phyloP scores from a whole-genome alignment of 208 protist species.

The Trypanosoma rangeli region DNA sequence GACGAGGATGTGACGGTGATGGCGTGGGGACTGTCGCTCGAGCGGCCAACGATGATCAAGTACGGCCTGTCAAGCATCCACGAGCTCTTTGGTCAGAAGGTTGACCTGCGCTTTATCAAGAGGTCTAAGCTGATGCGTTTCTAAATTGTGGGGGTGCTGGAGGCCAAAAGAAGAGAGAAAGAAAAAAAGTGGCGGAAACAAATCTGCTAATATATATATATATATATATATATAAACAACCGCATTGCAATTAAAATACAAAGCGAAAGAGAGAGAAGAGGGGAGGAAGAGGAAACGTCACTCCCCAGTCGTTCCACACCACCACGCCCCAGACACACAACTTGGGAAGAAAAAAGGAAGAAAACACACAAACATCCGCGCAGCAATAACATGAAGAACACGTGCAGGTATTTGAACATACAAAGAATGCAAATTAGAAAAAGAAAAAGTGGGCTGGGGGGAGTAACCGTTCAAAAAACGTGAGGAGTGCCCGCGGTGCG shows the following conservation, averaged over 20 bases:
- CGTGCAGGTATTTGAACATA: neutral
- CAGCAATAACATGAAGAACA: neutral
- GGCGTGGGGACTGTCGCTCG: conserved; percentile 99
- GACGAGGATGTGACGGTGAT: conserved; percentile 97
- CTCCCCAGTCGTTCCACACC: neutral
- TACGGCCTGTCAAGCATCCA: conserved; percentile 99
- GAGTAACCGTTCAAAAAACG: too few species aligned
- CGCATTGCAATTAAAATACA: neutral
- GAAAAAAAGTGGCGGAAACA: neutral
- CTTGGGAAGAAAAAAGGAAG: neutral
- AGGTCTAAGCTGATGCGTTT: conserved; percentile 85
- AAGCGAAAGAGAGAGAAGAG: neutral
- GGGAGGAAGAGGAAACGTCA: neutral
- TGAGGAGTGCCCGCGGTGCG: neutral
- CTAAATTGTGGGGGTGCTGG: conserved; percentile 30
- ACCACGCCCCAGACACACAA: neutral
- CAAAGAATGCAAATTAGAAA: neutral
- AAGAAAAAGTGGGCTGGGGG: too few species aligned
- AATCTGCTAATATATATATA: conserved; percentile 6
- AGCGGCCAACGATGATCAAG: conserved; percentile 99
- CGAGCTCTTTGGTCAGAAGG: conserved; percentile 97
- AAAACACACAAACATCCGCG: neutral
- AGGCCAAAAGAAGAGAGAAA: neutral
- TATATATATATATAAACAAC: neutral
- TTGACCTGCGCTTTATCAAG: conserved; percentile 89